Evolutionary conservation across 2,329 filamentous ascomycete genomes (phyloP), one percentile per base, ranked within the genome.

Genomic region (Paecilomyces sp.): DNA sequence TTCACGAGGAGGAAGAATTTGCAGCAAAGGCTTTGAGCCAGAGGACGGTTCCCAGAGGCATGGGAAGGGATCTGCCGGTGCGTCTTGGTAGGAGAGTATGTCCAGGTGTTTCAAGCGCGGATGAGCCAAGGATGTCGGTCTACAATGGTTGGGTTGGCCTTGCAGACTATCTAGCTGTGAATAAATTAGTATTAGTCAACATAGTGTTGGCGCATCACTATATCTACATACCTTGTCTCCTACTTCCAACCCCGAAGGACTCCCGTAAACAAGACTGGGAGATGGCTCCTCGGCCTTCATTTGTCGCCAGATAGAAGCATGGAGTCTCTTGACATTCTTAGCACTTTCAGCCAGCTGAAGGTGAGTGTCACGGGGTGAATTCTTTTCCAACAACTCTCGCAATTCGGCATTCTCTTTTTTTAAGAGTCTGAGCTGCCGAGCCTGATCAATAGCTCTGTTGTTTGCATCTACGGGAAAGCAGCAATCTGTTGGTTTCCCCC

Each of bases 361-460:
- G n/a, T 36, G 53, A 12, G 22, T 11, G 15, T 55, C 51, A 12
- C 22, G 8, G 12, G 28, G 22, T 3, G 51, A 53, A 3, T 31
- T 34, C 30, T 30, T 58, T 15, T 58, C 47, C 30, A 56, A 22
- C 24, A 59, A 33, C 4, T 28, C 58, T 18, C 30, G 11, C 24
- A 57, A 30, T 24, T 53, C 51, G 2, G 51, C 51, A 53, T 53
- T 25, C 30, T 59, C 18, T 31, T 57, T 41, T n/a, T 30, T 18
- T n/a, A 57, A 28, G 36, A 47, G 24, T 18, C 41, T 59, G 24
- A 59, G 56, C 13, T 56, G 53, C 9, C 28, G 24, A 41, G 58
- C 34, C 30, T 59, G 58, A 12, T 55, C 53, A 31, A 59, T 54
- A 7, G 58, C 58, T 31, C 47, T 59, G 30, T 47, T 54, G 18